Conservation (phyloP, 306 rosid species). For the Trifolium subterraneum region DNA sequence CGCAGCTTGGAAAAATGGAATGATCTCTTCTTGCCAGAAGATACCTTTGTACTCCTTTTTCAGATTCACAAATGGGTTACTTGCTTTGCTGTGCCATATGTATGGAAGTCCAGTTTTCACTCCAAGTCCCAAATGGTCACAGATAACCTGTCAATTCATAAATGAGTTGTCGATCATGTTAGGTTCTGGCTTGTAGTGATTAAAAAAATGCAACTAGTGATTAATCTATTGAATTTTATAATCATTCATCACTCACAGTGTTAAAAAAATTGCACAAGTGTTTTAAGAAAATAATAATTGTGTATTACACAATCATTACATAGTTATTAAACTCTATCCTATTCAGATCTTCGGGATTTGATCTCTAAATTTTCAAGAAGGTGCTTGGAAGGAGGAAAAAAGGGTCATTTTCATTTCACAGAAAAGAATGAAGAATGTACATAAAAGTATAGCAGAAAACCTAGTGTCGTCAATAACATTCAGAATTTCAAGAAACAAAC, state of each 20-base stretch:
- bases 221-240: not conserved
- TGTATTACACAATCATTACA: no score
- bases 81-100: conserved; percentile 98
- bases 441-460: not conserved
- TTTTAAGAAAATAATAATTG: no score
- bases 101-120: conserved; percentile 92
- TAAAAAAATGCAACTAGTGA: not conserved
- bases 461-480: not conserved
- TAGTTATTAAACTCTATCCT: no score
- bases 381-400: not conserved
- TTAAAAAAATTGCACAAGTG: no score
- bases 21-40: conserved; percentile 90
- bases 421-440: not conserved
- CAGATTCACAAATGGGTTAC: conserved; percentile 90
- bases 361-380: not conserved
- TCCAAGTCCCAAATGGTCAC: conserved; percentile 83
- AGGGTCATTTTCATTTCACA: not conserved
- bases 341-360: no score
- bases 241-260: not conserved
- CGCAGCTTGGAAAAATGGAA: conserved; percentile 80
- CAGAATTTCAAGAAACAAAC: not conserved
- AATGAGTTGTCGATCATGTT: not conserved
- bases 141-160: conserved; percentile 64
- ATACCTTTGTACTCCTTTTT: conserved; percentile 90
- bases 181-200: not conserved